phyloP scores from a whole-genome alignment of 495 filamentous ascomycete genomes.

The Neurospora tetraspora region DNA sequence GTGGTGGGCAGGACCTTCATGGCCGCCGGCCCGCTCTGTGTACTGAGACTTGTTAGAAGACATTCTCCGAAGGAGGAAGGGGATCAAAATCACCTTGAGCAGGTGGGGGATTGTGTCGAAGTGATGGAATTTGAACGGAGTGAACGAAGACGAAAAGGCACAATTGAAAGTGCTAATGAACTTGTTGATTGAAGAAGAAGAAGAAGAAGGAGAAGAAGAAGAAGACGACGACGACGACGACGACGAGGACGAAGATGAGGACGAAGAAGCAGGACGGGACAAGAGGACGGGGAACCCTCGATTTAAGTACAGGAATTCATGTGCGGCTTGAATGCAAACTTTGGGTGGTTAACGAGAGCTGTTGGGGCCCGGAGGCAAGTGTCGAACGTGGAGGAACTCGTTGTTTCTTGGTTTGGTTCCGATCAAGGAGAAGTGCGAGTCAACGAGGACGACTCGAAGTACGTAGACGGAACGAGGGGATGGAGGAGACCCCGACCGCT shows the following conservation, averaged over 20 bases:
- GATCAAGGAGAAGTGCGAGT: neutral
- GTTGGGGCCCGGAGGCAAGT: neutral
- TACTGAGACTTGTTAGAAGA: neutral
- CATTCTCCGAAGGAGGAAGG: neutral
- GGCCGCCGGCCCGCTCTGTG: neutral
- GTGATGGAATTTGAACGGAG: too few species aligned
- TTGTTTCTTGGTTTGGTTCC: neutral
- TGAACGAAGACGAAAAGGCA: neutral
- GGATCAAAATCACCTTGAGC: neutral
- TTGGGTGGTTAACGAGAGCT: neutral
- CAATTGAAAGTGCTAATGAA: neutral
- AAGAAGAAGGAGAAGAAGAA: neutral
- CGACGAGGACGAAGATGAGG: too few species aligned
- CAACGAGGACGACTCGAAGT: neutral
- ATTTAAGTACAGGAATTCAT: neutral
- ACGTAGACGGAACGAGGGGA: neutral
- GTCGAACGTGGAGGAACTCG: neutral
- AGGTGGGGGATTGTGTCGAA: neutral
- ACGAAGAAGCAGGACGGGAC: neutral
- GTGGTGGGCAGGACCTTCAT: neutral
- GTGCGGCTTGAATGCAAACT: neutral
- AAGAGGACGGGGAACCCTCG: neutral
- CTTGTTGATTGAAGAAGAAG: neutral
- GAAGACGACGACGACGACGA: neutral
- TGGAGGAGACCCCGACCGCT: neutral